Conservation (phyloP, 345 rosid genomes). For the rapeseed (Brassica napus) region Da-Ae NC_063445.1:52595501-52596000, state of each 20-base stretch:
- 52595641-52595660: constrained; percentile 53
- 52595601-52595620: constrained; percentile 49
- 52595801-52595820: neutral
- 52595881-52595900: neutral
- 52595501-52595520: constrained; percentile 18
- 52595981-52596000: too few species aligned
- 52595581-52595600: constrained; percentile 65
- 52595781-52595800: constrained; percentile 15
- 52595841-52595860: constrained; percentile 14
- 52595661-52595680: constrained; percentile 59
- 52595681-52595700: constrained; percentile 56
- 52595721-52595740: constrained; percentile 31
- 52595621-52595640: constrained; percentile 57
- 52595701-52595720: constrained; percentile 51
- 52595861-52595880: constrained; percentile 1
- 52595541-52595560: constrained; percentile 73
- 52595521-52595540: constrained; percentile 49
- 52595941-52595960: neutral
- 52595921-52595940: constrained; percentile 19
- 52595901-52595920: constrained; percentile 21
- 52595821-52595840: neutral
- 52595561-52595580: constrained; percentile 52
- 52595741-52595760: neutral
- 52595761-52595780: neutral
- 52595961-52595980: neutral